These are phyloP conservation scores for Populus nigra DNA, from an alignment of 345 rosid species.

Conservation along the genomic window DNA sequence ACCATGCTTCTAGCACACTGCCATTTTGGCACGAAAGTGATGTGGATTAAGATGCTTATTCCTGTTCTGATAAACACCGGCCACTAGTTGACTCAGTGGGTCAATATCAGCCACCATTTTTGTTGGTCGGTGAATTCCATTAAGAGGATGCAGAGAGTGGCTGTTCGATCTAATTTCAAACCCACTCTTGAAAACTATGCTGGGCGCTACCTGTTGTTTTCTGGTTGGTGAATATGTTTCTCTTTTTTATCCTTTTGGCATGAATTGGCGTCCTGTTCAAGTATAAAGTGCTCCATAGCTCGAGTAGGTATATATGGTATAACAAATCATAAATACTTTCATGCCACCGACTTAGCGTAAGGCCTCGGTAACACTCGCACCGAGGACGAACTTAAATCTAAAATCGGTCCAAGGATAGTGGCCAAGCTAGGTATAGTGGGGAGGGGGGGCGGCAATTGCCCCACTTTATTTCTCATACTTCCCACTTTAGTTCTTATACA, in stretches of 20 bases:
- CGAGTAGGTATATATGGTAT: background rate
- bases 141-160: conserved; percentile 19
- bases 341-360: background rate
- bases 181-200: conserved; percentile 20
- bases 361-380: too few relatives aligned
- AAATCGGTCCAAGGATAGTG: too few relatives aligned
- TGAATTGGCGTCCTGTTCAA: conserved; percentile 11
- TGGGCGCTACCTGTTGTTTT: background rate
- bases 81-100: background rate
- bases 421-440: too few relatives aligned
- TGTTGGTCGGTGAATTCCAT: conserved; percentile 18
- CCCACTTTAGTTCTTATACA: too few relatives aligned
- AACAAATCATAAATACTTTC: too few relatives aligned
- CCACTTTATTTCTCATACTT: too few relatives aligned
- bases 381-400: too few relatives aligned
- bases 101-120: conserved; percentile 10
- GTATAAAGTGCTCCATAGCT: background rate
- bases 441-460: too few relatives aligned
- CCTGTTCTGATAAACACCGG: background rate
- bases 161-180: background rate
- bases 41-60: background rate
- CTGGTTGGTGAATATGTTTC: background rate
- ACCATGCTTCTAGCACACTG: background rate
- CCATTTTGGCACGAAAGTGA: background rate
- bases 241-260: background rate